Base-by-base conservation (phyloP, 306 rosid genomes). In the Canavalia ensiformis region DNA sequence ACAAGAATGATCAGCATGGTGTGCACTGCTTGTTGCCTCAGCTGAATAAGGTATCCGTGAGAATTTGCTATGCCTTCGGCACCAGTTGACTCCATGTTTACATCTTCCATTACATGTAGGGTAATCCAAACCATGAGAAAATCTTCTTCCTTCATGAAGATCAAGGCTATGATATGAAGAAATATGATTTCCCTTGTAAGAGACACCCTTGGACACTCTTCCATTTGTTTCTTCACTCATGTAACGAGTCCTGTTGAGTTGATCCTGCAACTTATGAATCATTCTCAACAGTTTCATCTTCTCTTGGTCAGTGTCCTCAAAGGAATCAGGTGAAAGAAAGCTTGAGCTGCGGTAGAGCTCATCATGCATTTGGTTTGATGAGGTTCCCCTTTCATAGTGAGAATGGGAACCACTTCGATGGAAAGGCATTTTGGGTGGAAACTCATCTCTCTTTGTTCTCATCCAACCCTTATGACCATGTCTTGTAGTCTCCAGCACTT, bases 1-100 rank as follows among this genome's bases (percentile, higher is more conserved):
- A 81, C 82, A 84, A 68, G 88, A 81, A 68, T 72, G 80, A 82
- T 89, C 88, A 75, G 56, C 78, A 79, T 82, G 92, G 82, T 82
- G 90, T 50, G 87, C 83, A 49, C 88, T 85, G 28, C 84, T 86
- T 60, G 88, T 81, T 84, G 88, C 87, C 84, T 91, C 95, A 54
- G 86, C 88, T 31, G 98, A 91, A 79, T 90, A 91, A 56, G 97
- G 94, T 57, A 90, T 81, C 68, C 60, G 75, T 5, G 90, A 82
- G 73, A 68, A 75, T 55, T 88, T 75, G 44, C 44, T 44, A 73
- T 49, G 83, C 68, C 86, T 88, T 80, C 80, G 83, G 37, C 37
- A 81, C 77, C 79, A 79, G 75, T 67, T 74, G 64, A 82, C 75
- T 72, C 84, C 91, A 79, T 56, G 79, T 49, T 49, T 18, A 55